Evolutionary conservation across 2,329 filamentous ascomycete species (phyloP).

Genomic region (Arthrobotrys conoides): DNA sequence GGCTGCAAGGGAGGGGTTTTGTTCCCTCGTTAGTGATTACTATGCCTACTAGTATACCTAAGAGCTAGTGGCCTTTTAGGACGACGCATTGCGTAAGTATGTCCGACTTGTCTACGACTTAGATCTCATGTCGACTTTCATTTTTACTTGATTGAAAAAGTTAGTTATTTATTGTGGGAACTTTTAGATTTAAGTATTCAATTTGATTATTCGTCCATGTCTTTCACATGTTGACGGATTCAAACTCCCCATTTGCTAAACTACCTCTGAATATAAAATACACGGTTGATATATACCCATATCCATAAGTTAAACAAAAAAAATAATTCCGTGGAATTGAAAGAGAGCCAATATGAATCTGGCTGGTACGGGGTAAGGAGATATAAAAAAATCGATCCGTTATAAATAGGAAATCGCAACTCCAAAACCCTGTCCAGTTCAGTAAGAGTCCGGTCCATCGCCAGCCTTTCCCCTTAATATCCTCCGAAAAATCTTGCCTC

Average conservation of each 20-base stretch:
- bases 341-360: conserved; percentile 9
- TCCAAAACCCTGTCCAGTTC: conserved; percentile 18
- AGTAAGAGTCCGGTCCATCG: conserved; percentile 33
- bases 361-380: background rate
- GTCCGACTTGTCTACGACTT: background rate
- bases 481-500: conserved; percentile 13
- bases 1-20: conserved; percentile 7
- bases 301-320: conserved; percentile 4
- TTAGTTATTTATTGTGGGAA: no score
- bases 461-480: conserved; percentile 17
- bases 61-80: conserved; percentile 9
- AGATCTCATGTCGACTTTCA: background rate
- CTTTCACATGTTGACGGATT: conserved; percentile 14
- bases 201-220: conserved; percentile 8
- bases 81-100: conserved; percentile 21
- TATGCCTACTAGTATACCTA: conserved; percentile 2
- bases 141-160: no score
- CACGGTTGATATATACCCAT: conserved; percentile 21
- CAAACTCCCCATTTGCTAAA: conserved; percentile 27
- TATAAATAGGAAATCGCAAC: conserved; percentile 24
- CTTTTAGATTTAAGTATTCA: no score
- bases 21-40: background rate
- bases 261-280: conserved; percentile 22
- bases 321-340: conserved; percentile 8
- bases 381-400: conserved; percentile 19